Conservation (phyloP, 1,284 basidiomycete species). For the Pseudozyma hubeiensis region DNA sequence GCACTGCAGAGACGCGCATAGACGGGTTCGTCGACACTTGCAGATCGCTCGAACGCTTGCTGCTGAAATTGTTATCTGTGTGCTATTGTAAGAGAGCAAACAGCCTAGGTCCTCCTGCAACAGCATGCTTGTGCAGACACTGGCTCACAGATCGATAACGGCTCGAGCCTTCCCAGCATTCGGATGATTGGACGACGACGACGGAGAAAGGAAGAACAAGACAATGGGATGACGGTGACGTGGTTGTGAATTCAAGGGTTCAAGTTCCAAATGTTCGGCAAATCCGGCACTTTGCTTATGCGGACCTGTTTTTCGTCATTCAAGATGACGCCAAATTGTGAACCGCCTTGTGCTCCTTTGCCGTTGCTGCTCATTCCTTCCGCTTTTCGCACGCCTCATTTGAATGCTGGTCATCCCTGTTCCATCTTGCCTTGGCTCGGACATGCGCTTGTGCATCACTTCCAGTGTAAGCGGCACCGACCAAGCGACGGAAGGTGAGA, state of each 20-base stretch:
- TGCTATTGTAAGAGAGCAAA: too few relatives aligned
- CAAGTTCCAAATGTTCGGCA: not conserved
- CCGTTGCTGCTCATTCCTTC: not conserved
- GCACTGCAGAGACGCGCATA: not conserved
- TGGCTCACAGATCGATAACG: too few relatives aligned
- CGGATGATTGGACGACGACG: too few relatives aligned
- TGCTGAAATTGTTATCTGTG: too few relatives aligned
- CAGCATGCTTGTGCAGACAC: too few relatives aligned
- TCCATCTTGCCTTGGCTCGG: too few relatives aligned
- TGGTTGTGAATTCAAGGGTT: not conserved
- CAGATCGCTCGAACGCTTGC: too few relatives aligned
- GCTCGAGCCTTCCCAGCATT: too few relatives aligned
- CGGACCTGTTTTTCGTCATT: not conserved
- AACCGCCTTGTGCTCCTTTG: not conserved
- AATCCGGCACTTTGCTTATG: slow-evolving; percentile 2
- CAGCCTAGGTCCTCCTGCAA: too few relatives aligned
- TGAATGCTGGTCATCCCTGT: too few relatives aligned
- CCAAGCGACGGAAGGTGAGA: too few relatives aligned
- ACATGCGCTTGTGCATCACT: not conserved
- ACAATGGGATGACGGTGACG: not conserved
- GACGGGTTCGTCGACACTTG: too few relatives aligned
- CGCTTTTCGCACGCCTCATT: not conserved
- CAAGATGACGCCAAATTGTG: not conserved
- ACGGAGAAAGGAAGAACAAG: not conserved
- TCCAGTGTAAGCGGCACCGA: not conserved